Conservation (phyloP, 306 rosid species). For the Luffa acutangula region DNA sequence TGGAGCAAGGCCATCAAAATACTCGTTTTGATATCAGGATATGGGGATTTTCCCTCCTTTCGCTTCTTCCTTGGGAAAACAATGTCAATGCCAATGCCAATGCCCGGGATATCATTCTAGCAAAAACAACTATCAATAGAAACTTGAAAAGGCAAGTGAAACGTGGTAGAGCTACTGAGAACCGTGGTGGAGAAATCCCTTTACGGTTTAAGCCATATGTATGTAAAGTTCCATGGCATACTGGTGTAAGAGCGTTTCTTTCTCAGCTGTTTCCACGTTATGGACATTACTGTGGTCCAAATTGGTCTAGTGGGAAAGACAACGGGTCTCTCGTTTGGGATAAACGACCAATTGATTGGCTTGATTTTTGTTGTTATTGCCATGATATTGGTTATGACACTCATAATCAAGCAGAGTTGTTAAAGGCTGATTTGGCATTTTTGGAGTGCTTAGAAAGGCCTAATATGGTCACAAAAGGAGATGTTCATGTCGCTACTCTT, state of each 20-base stretch:
- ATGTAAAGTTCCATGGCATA: slow-evolving; percentile 93
- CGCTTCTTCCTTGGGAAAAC: slow-evolving; percentile 41
- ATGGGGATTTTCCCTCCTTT: slow-evolving; percentile 33
- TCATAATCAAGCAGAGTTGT: slow-evolving; percentile 65
- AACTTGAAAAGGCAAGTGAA: slow-evolving; percentile 45
- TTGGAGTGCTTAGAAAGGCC: slow-evolving; percentile 84
- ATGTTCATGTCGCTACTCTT: slow-evolving; percentile 46
- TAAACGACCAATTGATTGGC: slow-evolving; percentile 86
- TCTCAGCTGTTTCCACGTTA: slow-evolving; percentile 84
- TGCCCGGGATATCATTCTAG: slow-evolving; percentile 15
- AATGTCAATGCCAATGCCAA: slow-evolving; percentile 1
- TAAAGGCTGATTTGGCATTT: slow-evolving; percentile 82
- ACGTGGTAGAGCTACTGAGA: slow-evolving; percentile 15
- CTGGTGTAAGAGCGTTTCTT: slow-evolving; percentile 68
- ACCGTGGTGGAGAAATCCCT: slow-evolving; percentile 9
- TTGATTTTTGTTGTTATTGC: slow-evolving; percentile 95
- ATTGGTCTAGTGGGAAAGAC: slow-evolving; percentile 93
- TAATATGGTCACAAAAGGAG: slow-evolving; percentile 64
- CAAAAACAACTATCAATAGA: slow-evolving; percentile 56
- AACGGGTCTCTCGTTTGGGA: slow-evolving; percentile 74
- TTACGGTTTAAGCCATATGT: slow-evolving; percentile 80
- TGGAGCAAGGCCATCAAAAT: slow-evolving; percentile 22
- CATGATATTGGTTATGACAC: slow-evolving; percentile 93
- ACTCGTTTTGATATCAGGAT: slow-evolving; percentile 23
- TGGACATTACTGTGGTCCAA: slow-evolving; percentile 96